phyloP scores from a whole-genome alignment of 73 alveolate genomes.

The Paramecium pentaurelia region DNA sequence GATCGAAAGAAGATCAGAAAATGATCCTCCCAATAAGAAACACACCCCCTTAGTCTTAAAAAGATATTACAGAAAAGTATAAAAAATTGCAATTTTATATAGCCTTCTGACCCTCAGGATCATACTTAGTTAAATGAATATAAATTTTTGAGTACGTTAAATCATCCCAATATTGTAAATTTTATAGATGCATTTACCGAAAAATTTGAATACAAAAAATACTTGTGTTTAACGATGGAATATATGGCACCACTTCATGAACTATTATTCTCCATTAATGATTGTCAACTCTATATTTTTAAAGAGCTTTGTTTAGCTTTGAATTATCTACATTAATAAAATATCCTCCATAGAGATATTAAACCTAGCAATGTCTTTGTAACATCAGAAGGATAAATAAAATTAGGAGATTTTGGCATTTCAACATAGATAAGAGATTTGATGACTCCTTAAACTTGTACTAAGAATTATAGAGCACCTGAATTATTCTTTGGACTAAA shows the following conservation, averaged over 20 bases:
- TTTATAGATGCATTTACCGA: background rate
- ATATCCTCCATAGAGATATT: constrained; percentile 88
- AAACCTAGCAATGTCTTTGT: constrained; percentile 86
- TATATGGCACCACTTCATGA: constrained; percentile 41
- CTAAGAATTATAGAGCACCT: constrained; percentile 74
- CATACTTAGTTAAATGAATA: background rate
- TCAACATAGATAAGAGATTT: constrained; percentile 51
- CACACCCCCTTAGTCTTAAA: background rate
- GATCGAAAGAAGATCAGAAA: constrained; percentile 20
- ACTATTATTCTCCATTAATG: background rate
- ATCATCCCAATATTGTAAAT: background rate
- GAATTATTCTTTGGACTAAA: constrained; percentile 79
- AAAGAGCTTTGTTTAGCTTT: background rate
- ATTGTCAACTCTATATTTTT: background rate
- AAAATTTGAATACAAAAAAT: background rate
- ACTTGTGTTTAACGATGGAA: background rate
- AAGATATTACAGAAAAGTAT: constrained; percentile 43
- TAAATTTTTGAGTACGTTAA: background rate
- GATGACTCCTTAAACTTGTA: constrained; percentile 41
- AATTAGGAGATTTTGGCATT: constrained; percentile 84
- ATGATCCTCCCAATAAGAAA: constrained; percentile 7
- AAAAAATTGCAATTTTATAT: background rate
- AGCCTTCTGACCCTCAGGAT: background rate
- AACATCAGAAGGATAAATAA: constrained; percentile 71
- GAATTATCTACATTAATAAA: constrained; percentile 66